Percentiles rank a stretch among this genome's conserved stretches.
These are phyloP conservation scores for Apophysomyces variabilis DNA, from an alignment of 371 early-diverging fungal genomes.

Conservation along the genomic window DNA sequence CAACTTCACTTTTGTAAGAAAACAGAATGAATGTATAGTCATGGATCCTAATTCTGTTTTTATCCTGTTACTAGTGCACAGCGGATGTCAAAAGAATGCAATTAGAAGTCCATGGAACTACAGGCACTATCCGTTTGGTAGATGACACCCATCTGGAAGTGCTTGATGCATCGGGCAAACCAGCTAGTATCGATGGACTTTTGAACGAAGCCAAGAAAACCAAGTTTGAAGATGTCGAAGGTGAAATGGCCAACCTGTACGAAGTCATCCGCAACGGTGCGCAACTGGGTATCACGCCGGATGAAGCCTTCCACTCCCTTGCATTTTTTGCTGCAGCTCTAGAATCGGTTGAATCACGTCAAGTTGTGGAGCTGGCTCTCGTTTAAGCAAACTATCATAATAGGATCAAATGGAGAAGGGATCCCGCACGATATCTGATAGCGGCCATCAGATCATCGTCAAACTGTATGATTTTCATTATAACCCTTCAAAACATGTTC, in stretches of 20 bases:
- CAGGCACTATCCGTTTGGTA: slow-evolving; percentile 42
- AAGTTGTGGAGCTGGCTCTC: slow-evolving; percentile 26
- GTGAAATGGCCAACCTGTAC: slow-evolving; percentile 44
- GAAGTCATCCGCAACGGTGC: slow-evolving; percentile 33
- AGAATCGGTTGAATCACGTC: slow-evolving; percentile 42
- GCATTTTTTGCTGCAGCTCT: slow-evolving; percentile 50
- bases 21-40: not conserved
- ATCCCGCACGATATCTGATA: too few species aligned
- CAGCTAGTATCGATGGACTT: slow-evolving; percentile 14
- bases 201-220: slow-evolving; percentile 18
- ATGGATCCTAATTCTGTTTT: too few species aligned
- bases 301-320: slow-evolving; percentile 52
- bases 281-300: slow-evolving; percentile 34
- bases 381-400: not conserved
- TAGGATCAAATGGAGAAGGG: too few species aligned
- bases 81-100: slow-evolving; percentile 39
- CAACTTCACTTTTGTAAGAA: slow-evolving; percentile 57
- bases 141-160: slow-evolving; percentile 34
- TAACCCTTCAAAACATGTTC: too few species aligned
- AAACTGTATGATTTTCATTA: too few species aligned
- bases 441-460: too few species aligned
- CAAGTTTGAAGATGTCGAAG: slow-evolving; percentile 47
- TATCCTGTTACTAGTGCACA: slow-evolving; percentile 32
- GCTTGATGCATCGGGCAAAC: slow-evolving; percentile 32
- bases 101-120: slow-evolving; percentile 47